Base-by-base conservation (phyloP, 768 basidiomycete species). In the Rhodotorula graminis region DNA sequence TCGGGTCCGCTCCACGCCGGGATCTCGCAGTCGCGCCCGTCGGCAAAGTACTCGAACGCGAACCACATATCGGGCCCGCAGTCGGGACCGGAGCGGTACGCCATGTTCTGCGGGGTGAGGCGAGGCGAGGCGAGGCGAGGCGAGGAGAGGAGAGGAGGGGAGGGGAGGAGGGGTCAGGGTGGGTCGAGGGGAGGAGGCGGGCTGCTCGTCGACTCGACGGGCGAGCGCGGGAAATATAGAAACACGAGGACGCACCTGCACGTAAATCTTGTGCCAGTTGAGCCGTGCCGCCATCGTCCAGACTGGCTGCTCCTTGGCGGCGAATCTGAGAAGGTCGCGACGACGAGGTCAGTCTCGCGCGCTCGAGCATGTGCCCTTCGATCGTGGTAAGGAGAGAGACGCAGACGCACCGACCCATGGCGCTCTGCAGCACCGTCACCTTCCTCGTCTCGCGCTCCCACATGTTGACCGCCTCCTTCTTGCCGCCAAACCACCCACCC, bases 401-500 rank as follows among this genome's bases (percentile, higher is more conserved):
- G 44, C 12, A 5, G 18, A 23, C 65, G 64, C 56, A 57, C 56
- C 70, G 60, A n/a, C 61, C 53, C n/a, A 76, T 27, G 16, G 69
- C 72, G 42, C 66, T 70, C 67, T 77, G 77, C 40, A 73, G 40
- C 2, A 67, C 63, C 8, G 74, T 76, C 10, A 77, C 65, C 49
- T 65, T 69, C 42, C n/a, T 59, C 23, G 72, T 73, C 55, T 75
- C 74, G 18, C 47, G 15, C 61, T 73, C 71, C 77, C 77, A 77
- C 74, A 72, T 68, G 40, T 74, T 67, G 37, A 77, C 44, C 3
- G 57, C 77, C 40, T 60, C 60, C 49, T 67, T 64, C 64, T 64
- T 72, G 2, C 77, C 77, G 42, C 77, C 77, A 47, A 70, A 77
- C 74, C 74, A 77, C 9, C 77, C 77, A n/a, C 77, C 77, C 56